phyloP scores from a whole-genome alignment of 129 eudicot species.

The Calendula officinalis region DNA sequence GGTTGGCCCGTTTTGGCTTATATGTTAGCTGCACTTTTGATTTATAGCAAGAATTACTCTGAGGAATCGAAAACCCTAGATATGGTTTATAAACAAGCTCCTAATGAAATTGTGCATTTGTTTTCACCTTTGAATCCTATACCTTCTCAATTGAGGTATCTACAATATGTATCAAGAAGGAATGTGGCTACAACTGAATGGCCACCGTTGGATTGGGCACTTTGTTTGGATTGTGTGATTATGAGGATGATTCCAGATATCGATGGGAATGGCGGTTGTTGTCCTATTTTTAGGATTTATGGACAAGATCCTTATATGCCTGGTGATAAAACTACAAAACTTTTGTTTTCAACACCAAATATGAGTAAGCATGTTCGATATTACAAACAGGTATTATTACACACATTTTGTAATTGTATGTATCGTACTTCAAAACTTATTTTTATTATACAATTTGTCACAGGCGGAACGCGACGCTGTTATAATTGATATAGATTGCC shows the following conservation, averaged over 20 bases:
- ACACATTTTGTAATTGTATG: neutral
- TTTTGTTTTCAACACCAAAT: constrained; percentile 59
- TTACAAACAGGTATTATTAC: constrained; percentile 60
- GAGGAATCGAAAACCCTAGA: constrained; percentile 77
- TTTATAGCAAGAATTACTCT: constrained; percentile 55
- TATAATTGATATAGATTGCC: constrained; percentile 73
- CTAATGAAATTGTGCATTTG: constrained; percentile 62
- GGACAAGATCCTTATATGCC: constrained; percentile 78
- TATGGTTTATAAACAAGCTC: constrained; percentile 89
- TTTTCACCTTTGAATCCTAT: constrained; percentile 66
- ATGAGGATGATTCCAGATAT: constrained; percentile 64
- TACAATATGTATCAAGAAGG: constrained; percentile 80
- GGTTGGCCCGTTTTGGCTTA: constrained; percentile 79
- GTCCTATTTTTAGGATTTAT: constrained; percentile 74
- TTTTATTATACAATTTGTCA: constrained; percentile 22
- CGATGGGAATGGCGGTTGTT: constrained; percentile 80
- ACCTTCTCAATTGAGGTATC: constrained; percentile 85
- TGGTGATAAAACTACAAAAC: constrained; percentile 63
- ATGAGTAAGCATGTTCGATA: constrained; percentile 48
- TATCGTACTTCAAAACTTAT: neutral
- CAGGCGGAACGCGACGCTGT: constrained; percentile 81
- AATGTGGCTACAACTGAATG: constrained; percentile 59
- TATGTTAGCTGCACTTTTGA: constrained; percentile 78
- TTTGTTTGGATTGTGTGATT: constrained; percentile 71
- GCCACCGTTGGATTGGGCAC: constrained; percentile 74